Percentiles rank a stretch among this genome's conserved stretches.
Conservation (phyloP, 495 filamentous ascomycete species). For the Cercophora newfieldiana region DNA sequence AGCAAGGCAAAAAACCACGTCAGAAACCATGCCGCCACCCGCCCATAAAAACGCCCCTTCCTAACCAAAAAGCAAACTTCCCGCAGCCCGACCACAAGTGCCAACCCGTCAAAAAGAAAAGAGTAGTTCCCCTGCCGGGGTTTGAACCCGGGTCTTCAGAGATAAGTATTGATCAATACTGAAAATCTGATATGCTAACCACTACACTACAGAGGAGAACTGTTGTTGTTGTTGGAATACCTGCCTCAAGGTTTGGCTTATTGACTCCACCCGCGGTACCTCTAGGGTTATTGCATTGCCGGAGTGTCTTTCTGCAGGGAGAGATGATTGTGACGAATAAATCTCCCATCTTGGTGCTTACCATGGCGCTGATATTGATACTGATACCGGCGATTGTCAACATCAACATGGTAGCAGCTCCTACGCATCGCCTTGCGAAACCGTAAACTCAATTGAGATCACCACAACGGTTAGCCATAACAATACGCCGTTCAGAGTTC, state of each 20-base stretch:
- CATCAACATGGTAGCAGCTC: no score
- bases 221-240: background rate
- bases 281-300: no score
- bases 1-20: background rate
- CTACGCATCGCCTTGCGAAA: no score
- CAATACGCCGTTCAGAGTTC: no score
- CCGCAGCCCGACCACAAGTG: background rate
- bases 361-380: no score
- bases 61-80: background rate
- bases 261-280: background rate
- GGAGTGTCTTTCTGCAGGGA: no score
- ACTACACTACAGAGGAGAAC: slow-evolving; percentile 9
- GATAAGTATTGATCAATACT: background rate
- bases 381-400: no score
- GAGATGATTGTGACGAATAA: no score
- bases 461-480: no score
- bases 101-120: background rate
- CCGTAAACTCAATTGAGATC: no score
- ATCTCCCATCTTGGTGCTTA: no score
- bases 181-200: slow-evolving; percentile 20
- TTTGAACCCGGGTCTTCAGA: slow-evolving; percentile 15
- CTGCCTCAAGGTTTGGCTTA: background rate
- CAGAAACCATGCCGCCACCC: background rate
- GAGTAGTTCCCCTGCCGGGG: slow-evolving; percentile 4
- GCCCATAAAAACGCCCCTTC: background rate